These are phyloP conservation scores for Aspergillus biplanus DNA, from an alignment of 495 filamentous ascomycete species.

Conservation along the genomic window DNA sequence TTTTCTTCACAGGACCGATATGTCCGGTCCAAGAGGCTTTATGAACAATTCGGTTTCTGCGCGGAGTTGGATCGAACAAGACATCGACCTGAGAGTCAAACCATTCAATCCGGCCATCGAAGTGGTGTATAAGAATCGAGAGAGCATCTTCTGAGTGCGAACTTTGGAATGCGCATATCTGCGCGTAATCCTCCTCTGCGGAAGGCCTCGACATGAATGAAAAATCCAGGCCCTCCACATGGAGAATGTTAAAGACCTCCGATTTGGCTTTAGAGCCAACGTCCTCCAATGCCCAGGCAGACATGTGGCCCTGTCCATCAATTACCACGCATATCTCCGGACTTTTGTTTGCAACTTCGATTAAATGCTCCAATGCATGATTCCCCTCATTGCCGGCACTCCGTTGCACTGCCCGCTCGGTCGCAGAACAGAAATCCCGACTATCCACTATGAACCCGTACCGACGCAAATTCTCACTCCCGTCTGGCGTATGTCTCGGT, in stretches of 20 bases:
- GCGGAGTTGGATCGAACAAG: conserved; percentile 78
- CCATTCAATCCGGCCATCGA: conserved; percentile 83
- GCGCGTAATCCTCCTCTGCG: conserved; percentile 61
- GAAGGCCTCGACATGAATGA: conserved; percentile 58
- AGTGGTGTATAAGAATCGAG: conserved; percentile 80
- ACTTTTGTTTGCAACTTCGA: conserved; percentile 80
- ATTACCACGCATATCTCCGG: conserved; percentile 89
- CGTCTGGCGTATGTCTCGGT: conserved; percentile 47
- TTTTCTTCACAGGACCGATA: conserved; percentile 76
- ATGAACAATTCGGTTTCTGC: conserved; percentile 60
- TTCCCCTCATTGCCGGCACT: conserved; percentile 62
- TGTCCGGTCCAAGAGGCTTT: conserved; percentile 82
- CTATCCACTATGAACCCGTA: conserved; percentile 87
- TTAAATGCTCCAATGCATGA: conserved; percentile 78
- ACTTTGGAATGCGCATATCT: conserved; percentile 72
- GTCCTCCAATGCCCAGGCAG: conserved; percentile 92
- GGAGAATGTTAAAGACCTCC: conserved; percentile 84
- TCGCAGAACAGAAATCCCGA: conserved; percentile 75
- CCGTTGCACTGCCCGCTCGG: conserved; percentile 73
- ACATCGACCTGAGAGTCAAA: conserved; percentile 77
- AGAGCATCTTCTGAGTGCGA: conserved; percentile 63
- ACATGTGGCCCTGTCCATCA: conserved; percentile 85
- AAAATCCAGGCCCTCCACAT: conserved; percentile 72
- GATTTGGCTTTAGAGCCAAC: conserved; percentile 74
- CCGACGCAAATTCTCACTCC: conserved; percentile 44